Evolutionary conservation across 2,329 filamentous ascomycete species (phyloP), one percentile per base, ranked within the genome.

Genomic region (Leptographium galeiforme): DNA sequence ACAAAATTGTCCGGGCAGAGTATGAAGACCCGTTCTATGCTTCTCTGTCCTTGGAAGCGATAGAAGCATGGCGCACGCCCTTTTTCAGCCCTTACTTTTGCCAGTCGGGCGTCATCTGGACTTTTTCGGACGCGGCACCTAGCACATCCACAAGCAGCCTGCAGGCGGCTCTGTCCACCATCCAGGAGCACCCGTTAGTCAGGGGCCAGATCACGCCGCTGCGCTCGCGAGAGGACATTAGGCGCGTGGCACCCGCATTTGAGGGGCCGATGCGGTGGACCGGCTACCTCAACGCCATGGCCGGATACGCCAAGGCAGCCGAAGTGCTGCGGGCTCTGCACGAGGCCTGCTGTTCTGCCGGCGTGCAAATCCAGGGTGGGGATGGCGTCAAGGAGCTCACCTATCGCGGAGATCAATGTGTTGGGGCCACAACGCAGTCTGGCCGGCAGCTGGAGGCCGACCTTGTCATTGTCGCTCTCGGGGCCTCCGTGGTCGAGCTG

Each of bases 1-100:
- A 81, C 61, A 82, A 82, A 62, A 81, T 82, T 54, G 68, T 81
- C 38, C 70, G 78, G 2, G 76, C 73, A 4, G 76, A 81, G 57
- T 81, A 81, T 54, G 75, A 78, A 57, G 76, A 80, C 55, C 65
- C 68, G 0, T 78, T 77, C 54, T 81, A 81, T 54, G 75, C 75
- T 0, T 67, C 77, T 2, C 60, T 79, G 41, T 72, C 76, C 2
- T 65, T 79, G 69, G 65, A 76, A 68, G 76, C 77, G 0, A 75
- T 79, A 14, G 60, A 68, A 33, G 71, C 67, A 16, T 81, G 77
- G 77, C 68, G 70, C 60, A 63, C 63, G 0, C 73, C 75, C 2
- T 61, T 79, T 2, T 80, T 75, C 52, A 70, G 71, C 0, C 75
- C 76, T 0, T 70, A 79, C 59, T 81, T 73, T 50, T 66, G 68